Evolutionary conservation across 192 early-diverging fungal species (phyloP).

Genomic region (Geosiphon pyriformis): DNA sequence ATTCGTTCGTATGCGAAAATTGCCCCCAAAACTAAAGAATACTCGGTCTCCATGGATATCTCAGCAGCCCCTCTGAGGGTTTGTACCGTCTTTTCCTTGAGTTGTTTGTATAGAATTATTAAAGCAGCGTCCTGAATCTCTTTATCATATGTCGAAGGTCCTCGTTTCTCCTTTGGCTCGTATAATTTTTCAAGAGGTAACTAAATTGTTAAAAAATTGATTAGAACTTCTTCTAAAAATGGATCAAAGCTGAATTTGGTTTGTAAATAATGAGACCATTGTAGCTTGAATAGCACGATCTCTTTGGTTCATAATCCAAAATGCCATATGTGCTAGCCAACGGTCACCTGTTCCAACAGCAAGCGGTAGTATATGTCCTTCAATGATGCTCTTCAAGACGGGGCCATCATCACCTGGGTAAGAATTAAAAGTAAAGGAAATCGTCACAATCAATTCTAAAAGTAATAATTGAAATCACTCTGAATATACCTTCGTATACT

Average conservation of each 20-base stretch:
- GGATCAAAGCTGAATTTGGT: no score
- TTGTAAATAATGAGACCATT: conserved; percentile 8
- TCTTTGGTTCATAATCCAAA: conserved; percentile 33
- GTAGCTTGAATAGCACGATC: conserved; percentile 22
- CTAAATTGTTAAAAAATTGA: background rate
- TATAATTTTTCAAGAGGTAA: conserved; percentile 11
- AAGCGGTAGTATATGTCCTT: conserved; percentile 45
- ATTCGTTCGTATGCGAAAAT: conserved; percentile 69
- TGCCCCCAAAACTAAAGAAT: conserved; percentile 55
- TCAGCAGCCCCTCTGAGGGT: conserved; percentile 39
- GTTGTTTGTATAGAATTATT: conserved; percentile 62
- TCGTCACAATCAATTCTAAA: no score
- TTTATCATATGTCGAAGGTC: background rate
- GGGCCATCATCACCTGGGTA: conserved; percentile 52
- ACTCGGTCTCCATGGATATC: conserved; percentile 49
- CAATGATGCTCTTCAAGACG: conserved; percentile 46
- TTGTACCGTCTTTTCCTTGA: conserved; percentile 50
- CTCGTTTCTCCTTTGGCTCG: background rate
- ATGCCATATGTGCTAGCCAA: conserved; percentile 54
- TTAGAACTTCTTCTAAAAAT: no score
- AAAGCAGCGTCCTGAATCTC: conserved; percentile 58
- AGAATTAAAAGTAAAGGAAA: no score
- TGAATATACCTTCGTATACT: conserved; percentile 82
- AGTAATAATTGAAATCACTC: no score
- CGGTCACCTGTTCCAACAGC: conserved; percentile 57